Percentiles rank a stretch among this genome's conserved stretches.
phyloP scores from a whole-genome alignment of 495 filamentous ascomycete genomes.

The Friedmanniomyces endolithicus region DNA sequence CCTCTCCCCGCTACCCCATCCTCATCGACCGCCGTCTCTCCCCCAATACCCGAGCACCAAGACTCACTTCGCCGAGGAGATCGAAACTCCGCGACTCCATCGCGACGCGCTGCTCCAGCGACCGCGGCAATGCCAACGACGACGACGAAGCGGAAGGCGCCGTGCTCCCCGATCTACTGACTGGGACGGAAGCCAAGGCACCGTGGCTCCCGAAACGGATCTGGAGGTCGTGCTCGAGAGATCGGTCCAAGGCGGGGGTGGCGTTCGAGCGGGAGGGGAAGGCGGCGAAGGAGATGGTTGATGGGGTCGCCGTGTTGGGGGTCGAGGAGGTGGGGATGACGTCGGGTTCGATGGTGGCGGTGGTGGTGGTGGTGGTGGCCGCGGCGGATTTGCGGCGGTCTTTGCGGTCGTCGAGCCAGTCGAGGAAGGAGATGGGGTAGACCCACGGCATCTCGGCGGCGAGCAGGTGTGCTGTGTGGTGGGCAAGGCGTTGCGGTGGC shows the following conservation, averaged over 20 bases:
- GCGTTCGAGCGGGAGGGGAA: background rate
- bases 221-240: too few species aligned
- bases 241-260: too few species aligned
- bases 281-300: background rate
- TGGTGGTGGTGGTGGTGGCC: background rate
- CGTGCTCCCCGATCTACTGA: too few species aligned
- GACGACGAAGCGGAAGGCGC: too few species aligned
- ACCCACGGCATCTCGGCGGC: background rate
- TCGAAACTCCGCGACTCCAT: background rate
- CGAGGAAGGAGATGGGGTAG: conserved; percentile 1
- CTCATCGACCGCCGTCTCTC: too few species aligned
- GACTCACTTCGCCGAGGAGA: too few species aligned
- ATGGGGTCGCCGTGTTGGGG: background rate
- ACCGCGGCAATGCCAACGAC: background rate
- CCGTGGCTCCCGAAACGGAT: too few species aligned
- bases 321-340: background rate
- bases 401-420: background rate
- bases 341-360: background rate
- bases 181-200: too few species aligned
- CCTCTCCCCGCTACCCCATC: too few species aligned
- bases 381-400: background rate
- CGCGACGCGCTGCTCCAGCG: background rate
- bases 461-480: background rate
- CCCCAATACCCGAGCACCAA: too few species aligned
- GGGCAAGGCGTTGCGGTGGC: background rate